These are phyloP conservation scores for Aspergillus baeticus DNA, from an alignment of 495 filamentous ascomycete species.

Conservation along the genomic window DNA sequence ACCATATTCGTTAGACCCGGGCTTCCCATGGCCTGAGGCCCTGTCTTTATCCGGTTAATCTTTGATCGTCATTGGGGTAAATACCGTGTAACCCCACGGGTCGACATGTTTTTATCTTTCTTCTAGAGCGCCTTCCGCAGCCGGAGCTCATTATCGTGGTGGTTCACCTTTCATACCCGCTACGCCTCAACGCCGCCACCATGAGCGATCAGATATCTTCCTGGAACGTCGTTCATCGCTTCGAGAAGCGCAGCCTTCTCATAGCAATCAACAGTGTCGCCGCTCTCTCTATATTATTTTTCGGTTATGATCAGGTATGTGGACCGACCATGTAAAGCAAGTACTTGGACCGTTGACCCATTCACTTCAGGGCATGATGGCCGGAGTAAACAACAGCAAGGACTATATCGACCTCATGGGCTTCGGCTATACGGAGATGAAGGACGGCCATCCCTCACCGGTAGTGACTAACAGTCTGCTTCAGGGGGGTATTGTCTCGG, in stretches of 20 bases:
- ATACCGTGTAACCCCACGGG: constrained; percentile 2
- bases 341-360: too few species aligned
- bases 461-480: constrained; percentile 61
- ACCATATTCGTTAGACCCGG: not conserved
- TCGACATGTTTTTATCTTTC: not conserved
- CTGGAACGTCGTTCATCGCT: constrained; percentile 58
- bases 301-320: constrained; percentile 69
- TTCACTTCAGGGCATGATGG: constrained; percentile 78
- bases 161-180: not conserved
- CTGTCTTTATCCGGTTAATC: not conserved
- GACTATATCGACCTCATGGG: constrained; percentile 66
- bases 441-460: constrained; percentile 41
- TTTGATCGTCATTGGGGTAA: constrained; percentile 11
- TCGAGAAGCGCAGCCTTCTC: constrained; percentile 63
- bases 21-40: not conserved
- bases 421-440: constrained; percentile 57
- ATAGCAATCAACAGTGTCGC: constrained; percentile 65
- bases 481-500: constrained; percentile 66
- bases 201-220: constrained; percentile 50
- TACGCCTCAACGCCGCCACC: constrained; percentile 10
- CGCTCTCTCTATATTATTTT: constrained; percentile 59
- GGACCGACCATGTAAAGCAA: too few species aligned
- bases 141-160: too few species aligned
- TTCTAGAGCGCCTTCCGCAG: not conserved
- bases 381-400: constrained; percentile 66